A percentile compares a stretch with the other conserved stretches of the same genome.
Evolutionary conservation across 2,329 filamentous ascomycete species (phyloP).

Genomic region (Penicillium sp.): DNA sequence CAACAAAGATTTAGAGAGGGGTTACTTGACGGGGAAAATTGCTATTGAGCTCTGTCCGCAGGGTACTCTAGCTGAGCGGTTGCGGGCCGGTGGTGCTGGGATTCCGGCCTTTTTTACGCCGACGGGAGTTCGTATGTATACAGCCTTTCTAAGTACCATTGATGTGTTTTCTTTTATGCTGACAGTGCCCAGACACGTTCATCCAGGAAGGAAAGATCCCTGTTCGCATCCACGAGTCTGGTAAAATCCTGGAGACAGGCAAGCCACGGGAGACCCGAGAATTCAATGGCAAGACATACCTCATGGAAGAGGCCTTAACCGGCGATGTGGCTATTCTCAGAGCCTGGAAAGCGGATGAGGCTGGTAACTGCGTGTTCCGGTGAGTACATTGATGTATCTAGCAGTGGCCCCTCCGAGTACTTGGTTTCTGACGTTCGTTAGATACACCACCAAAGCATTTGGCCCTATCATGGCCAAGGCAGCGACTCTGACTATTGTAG

Average conservation of each 20-base stretch:
- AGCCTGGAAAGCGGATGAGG: conserved; percentile 70
- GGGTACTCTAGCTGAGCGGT: conserved; percentile 51
- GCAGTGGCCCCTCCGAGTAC: not conserved
- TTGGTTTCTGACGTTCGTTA: conserved; percentile 10
- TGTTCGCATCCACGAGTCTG: conserved; percentile 76
- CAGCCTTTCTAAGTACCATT: no score
- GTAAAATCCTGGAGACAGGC: conserved; percentile 70
- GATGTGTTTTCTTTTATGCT: not conserved
- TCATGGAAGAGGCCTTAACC: conserved; percentile 72
- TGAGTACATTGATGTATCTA: conserved; percentile 33
- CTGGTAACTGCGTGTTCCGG: conserved; percentile 76
- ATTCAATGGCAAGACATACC: conserved; percentile 68
- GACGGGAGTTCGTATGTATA: conserved; percentile 60
- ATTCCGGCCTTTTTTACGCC: conserved; percentile 80
- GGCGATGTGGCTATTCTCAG: conserved; percentile 75
- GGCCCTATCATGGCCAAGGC: conserved; percentile 77
- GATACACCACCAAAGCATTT: conserved; percentile 70
- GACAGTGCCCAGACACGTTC: conserved; percentile 31
- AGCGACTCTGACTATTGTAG: conserved; percentile 71
- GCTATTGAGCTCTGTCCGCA: conserved; percentile 74
- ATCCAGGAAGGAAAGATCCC: conserved; percentile 47
- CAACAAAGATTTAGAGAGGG: conserved; percentile 71
- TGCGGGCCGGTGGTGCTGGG: conserved; percentile 68
- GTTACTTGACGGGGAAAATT: conserved; percentile 70
- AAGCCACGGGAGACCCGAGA: conserved; percentile 65